Evolutionary conservation across 441 rosid genomes (phyloP), one percentile per base, ranked within the genome.

Genomic region (Melastoma candidum): DNA sequence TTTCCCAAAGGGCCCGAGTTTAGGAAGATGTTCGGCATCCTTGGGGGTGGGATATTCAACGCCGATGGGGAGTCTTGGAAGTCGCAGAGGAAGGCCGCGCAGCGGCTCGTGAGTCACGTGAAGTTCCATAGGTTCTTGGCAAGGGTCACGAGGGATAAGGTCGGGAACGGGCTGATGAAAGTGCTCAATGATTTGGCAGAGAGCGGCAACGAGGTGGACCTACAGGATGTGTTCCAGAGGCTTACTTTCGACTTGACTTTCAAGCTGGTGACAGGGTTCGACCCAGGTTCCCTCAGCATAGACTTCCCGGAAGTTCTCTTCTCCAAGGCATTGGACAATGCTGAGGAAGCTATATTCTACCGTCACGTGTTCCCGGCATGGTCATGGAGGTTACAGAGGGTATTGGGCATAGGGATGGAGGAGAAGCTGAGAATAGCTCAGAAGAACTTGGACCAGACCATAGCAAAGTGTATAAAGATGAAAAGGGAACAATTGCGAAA

Each of bases 11-110:
- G 79, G 46, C 64, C 75, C 51, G 43, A 79, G 24, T 76, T 79
- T 29, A 63, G 63, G 50, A 63, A 82, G 26, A 68, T 78, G 54
- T 66, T 72, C 2, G 83, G 70, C 81, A 0, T 82, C 75, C 36
- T 86, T 75, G 51, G 68, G 51, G 4, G 77, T 70, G 1, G 78
- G 68, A 54, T 77, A 22, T 57, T 74, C 69, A 71, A 71, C 60
- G 52, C 65, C 71, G 60, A 73, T 73, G 0, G 64, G 77, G 47
- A 84, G 83, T 3, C 65, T 63, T 74, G 80, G 80, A 64, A 63
- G 27, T 26, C 47, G 3, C 80, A 72, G 27, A 63, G 80, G 24
- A 75, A 64, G 54, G 10, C 63, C 8, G 70, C 65, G 25, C 57
- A 56, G 1, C 46, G 60, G 0, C 51, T 66, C 13, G 41, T 68